Conservation (phyloP, 2,329 filamentous ascomycete species). For the Scopulariopsis brevicaulis region DNA sequence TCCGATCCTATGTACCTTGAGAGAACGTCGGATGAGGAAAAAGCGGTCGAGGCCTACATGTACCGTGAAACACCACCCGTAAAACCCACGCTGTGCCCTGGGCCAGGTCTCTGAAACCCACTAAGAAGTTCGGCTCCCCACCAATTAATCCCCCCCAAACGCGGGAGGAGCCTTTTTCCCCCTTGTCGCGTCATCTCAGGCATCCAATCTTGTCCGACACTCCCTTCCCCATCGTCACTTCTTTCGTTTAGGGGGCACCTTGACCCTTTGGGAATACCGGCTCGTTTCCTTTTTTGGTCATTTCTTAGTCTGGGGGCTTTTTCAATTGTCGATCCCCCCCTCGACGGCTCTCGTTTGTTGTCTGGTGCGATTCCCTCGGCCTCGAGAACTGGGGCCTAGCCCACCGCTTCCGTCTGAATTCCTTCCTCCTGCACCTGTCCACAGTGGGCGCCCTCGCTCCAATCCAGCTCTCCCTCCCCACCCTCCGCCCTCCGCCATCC, state of each 20-base stretch:
- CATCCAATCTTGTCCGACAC: background rate
- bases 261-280: background rate
- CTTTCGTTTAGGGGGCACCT: background rate
- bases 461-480: background rate
- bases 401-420: background rate
- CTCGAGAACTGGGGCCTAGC: background rate
- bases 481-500: background rate
- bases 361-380: background rate
- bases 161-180: background rate
- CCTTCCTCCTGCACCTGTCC: background rate
- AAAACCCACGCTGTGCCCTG: background rate
- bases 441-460: background rate
- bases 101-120: background rate
- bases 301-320: background rate
- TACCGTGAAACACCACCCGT: background rate
- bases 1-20: no score
- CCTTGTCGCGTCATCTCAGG: conserved; percentile 1
- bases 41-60: background rate
- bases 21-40: background rate
- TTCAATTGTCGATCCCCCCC: background rate
- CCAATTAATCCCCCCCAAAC: conserved; percentile 1
- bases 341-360: background rate
- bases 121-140: background rate
- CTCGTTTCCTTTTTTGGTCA: background rate
- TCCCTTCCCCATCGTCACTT: background rate